Percentiles rank a stretch among this genome's conserved stretches.
Evolutionary conservation across 176 grass and related monocot genomes (phyloP).

Genomic region (Elaeis guineensis): DNA sequence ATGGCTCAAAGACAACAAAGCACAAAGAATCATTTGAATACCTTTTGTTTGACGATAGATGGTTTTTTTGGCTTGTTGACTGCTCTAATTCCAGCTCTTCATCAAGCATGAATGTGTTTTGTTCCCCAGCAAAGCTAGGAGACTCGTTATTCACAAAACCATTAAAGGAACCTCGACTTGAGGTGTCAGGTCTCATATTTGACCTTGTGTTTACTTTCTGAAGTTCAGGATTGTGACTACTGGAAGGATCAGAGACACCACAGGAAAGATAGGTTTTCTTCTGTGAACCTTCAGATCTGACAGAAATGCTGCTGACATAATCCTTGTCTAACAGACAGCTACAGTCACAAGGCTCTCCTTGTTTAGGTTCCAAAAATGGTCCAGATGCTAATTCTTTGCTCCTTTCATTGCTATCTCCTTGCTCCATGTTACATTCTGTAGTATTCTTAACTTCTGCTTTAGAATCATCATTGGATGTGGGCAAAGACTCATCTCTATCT

Average conservation of each 20-base stretch:
- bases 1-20: too few species aligned
- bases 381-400: background rate
- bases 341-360: slow-evolving; percentile 6
- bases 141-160: slow-evolving; percentile 22
- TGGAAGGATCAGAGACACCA: slow-evolving; percentile 5
- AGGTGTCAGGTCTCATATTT: slow-evolving; percentile 26
- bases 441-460: slow-evolving; percentile 15
- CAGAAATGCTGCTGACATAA: slow-evolving; percentile 23
- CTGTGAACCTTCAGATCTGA: slow-evolving; percentile 12
- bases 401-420: slow-evolving; percentile 1
- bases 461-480: slow-evolving; percentile 8
- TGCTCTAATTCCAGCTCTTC: slow-evolving; percentile 74
- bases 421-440: slow-evolving; percentile 8
- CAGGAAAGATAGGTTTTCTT: slow-evolving; percentile 20
- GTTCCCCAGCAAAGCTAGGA: slow-evolving; percentile 38
- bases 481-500: slow-evolving; percentile 29
- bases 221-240: slow-evolving; percentile 23
- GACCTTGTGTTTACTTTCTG: slow-evolving; percentile 23
- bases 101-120: slow-evolving; percentile 84
- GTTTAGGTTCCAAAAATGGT: background rate
- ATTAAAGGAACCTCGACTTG: slow-evolving; percentile 26
- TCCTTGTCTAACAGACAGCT: slow-evolving; percentile 29
- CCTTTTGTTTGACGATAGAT: slow-evolving; percentile 55
- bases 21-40: slow-evolving; percentile 4
- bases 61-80: slow-evolving; percentile 22